These are phyloP conservation scores for Tardiomyces digboiensis DNA, from an alignment of 1,139 yeast species.

Conservation along the genomic window DNA sequence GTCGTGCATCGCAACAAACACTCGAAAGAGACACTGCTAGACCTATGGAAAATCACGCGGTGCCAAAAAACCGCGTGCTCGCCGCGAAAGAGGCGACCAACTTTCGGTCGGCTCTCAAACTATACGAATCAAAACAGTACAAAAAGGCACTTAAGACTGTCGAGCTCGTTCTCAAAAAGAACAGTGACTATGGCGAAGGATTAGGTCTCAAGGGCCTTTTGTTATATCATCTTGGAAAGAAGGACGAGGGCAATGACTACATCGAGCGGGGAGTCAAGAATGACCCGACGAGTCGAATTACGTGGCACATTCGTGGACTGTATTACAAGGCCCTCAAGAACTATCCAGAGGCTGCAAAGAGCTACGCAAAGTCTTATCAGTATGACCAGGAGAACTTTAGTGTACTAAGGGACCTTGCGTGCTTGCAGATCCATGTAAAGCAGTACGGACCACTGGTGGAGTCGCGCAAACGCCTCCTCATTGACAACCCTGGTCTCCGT, in stretches of 20 bases:
- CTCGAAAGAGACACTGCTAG: too few relatives aligned
- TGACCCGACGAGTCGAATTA: slow-evolving; percentile 50
- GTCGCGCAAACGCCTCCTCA: slow-evolving; percentile 62
- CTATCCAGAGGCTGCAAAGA: slow-evolving; percentile 70
- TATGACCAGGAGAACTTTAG: slow-evolving; percentile 74
- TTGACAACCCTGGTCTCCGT: slow-evolving; percentile 72
- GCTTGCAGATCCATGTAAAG: slow-evolving; percentile 71
- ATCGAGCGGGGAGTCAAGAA: slow-evolving; percentile 52
- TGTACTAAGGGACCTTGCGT: slow-evolving; percentile 72
- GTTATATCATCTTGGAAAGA: slow-evolving; percentile 42
- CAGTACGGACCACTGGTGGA: slow-evolving; percentile 55
- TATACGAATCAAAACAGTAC: slow-evolving; percentile 80
- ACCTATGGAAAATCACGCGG: slow-evolving; percentile 1
- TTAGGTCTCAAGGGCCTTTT: slow-evolving; percentile 78
- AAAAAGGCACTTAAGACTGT: slow-evolving; percentile 73
- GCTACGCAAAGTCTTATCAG: slow-evolving; percentile 69
- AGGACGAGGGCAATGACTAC: slow-evolving; percentile 54
- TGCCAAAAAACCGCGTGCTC: slow-evolving; percentile 18
- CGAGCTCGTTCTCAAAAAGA: slow-evolving; percentile 70
- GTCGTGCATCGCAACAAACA: too few relatives aligned
- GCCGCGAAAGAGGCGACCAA: slow-evolving; percentile 44
- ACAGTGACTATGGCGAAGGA: slow-evolving; percentile 69
- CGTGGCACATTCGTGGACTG: slow-evolving; percentile 81
- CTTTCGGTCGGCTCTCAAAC: slow-evolving; percentile 72
- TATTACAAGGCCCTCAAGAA: slow-evolving; percentile 63